Evolutionary conservation across 2,329 filamentous ascomycete genomes (phyloP).

Genomic region (Pseudogymnoascus destructans): DNA sequence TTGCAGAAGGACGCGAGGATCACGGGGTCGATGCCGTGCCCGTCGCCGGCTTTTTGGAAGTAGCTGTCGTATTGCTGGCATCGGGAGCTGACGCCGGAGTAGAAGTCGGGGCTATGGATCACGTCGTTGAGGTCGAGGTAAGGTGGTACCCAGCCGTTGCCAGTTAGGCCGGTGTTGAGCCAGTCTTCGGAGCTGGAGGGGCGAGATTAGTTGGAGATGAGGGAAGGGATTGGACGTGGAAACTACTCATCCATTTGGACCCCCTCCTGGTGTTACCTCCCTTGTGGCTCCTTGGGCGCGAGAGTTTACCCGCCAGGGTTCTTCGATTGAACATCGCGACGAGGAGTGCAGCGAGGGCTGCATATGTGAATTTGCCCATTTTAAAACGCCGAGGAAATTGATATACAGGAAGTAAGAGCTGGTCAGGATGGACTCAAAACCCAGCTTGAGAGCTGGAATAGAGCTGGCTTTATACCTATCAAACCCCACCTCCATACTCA

Average conservation of each 20-base stretch:
- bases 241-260: constrained; percentile 13
- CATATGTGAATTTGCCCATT: neutral
- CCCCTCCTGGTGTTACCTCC: constrained; percentile 13
- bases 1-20: constrained; percentile 28
- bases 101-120: constrained; percentile 22
- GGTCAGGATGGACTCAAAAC: neutral
- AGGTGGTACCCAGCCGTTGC: constrained; percentile 26
- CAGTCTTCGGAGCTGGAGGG: constrained; percentile 23
- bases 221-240: neutral
- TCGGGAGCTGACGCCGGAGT: constrained; percentile 19
- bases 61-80: constrained; percentile 26
- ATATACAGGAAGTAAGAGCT: neutral
- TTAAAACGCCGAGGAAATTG: neutral
- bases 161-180: constrained; percentile 24
- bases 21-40: constrained; percentile 26
- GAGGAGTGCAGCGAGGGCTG: neutral
- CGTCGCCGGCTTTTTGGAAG: constrained; percentile 25
- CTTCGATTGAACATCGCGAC: neutral
- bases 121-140: constrained; percentile 25
- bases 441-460: neutral
- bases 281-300: constrained; percentile 12
- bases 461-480: neutral
- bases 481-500: neutral
- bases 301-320: constrained; percentile 9
- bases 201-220: constrained; percentile 4